Evolutionary conservation across 2,329 filamentous ascomycete genomes (phyloP).

Genomic region (Tolypocladium amazonense): DNA sequence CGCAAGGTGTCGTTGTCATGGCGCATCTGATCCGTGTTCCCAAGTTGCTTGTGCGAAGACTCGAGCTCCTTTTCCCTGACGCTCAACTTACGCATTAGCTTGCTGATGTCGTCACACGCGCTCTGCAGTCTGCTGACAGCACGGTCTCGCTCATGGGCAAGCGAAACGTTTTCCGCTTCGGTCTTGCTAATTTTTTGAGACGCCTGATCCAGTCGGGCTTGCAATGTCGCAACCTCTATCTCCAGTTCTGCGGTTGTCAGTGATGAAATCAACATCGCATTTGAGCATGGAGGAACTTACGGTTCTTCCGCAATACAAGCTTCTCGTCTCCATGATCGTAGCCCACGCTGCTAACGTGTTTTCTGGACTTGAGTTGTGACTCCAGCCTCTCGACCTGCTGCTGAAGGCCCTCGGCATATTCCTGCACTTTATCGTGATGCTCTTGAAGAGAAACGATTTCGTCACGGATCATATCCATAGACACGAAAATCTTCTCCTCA

Average conservation of each 20-base stretch:
- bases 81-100: constrained; percentile 31
- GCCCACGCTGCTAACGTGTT: constrained; percentile 28
- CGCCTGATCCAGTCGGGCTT: constrained; percentile 50
- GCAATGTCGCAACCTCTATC: constrained; percentile 46
- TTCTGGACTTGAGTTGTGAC: constrained; percentile 34
- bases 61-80: constrained; percentile 30
- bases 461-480: constrained; percentile 50
- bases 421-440: constrained; percentile 44
- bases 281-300: constrained; percentile 28
- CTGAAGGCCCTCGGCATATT: constrained; percentile 42
- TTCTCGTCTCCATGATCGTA: constrained; percentile 34
- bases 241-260: constrained; percentile 37
- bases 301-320: constrained; percentile 40
- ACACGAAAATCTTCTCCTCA: constrained; percentile 48
- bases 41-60: constrained; percentile 29
- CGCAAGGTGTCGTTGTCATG: constrained; percentile 27
- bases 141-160: constrained; percentile 54
- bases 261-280: constrained; percentile 4
- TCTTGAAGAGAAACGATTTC: constrained; percentile 45
- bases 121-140: constrained; percentile 51
- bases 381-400: constrained; percentile 40
- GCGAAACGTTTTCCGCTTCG: constrained; percentile 51
- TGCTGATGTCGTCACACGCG: constrained; percentile 47
- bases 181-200: constrained; percentile 51
- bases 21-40: constrained; percentile 27